Percentiles rank a stretch among this genome's conserved stretches.
Conservation (phyloP, 306 rosid species). For the Lagenaria siceraria region DNA sequence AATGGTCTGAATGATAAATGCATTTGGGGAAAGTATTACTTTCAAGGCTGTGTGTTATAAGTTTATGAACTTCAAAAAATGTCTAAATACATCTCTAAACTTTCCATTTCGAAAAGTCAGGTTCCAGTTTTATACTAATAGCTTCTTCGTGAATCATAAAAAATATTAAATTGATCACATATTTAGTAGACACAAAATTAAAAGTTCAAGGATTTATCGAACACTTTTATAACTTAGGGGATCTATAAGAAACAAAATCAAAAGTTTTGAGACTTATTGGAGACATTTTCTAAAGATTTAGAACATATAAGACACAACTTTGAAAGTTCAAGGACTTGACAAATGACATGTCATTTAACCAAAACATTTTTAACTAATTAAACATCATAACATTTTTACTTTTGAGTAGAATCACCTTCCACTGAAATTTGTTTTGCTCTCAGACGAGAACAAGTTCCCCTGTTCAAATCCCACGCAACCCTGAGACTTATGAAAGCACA, state of each 20-base stretch:
- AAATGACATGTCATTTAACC: background rate
- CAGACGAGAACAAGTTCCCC: conserved; percentile 98
- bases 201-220: background rate
- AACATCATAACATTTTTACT: background rate
- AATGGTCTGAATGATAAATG: background rate
- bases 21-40: background rate
- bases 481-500: conserved; percentile 65
- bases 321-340: background rate
- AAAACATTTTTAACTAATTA: background rate
- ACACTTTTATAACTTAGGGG: background rate
- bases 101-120: background rate
- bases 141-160: background rate
- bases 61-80: background rate
- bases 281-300: background rate
- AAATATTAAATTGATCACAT: background rate
- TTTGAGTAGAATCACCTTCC: background rate
- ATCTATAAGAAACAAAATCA: background rate
- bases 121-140: background rate
- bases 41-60: background rate
- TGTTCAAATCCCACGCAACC: conserved; percentile 60
- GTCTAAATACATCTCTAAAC: background rate
- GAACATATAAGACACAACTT: background rate
- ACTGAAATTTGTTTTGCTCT: background rate
- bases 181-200: background rate
- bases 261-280: background rate